Evolutionary conservation across 208 protist genomes (phyloP).

Genomic region (Spongospora subterranea): DNA sequence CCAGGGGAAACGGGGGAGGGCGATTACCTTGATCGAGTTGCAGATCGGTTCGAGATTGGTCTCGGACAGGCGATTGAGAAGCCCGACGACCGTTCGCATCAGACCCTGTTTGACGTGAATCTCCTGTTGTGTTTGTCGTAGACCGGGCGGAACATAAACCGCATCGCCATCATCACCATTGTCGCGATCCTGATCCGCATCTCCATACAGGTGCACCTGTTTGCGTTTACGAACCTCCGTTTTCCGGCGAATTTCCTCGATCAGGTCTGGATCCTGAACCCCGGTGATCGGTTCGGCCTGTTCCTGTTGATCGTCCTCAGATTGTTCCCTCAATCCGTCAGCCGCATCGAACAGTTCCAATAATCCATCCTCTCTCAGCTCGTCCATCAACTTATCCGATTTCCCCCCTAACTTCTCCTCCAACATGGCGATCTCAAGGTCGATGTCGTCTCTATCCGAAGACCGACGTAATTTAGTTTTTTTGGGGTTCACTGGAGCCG

Average conservation of each 20-base stretch:
- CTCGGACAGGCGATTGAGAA: conserved; percentile 20
- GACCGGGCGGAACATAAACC: background rate
- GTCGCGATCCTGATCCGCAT: background rate
- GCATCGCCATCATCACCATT: background rate
- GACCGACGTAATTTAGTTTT: too few relatives aligned
- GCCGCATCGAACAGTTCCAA: background rate
- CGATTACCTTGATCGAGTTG: background rate
- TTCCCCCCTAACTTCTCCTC: conserved; percentile 31
- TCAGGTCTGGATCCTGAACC: background rate
- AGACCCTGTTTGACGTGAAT: background rate
- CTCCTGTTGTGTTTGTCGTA: background rate
- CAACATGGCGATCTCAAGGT: background rate
- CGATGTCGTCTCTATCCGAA: background rate
- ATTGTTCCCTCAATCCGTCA: background rate
- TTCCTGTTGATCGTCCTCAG: background rate
- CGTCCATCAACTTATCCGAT: background rate
- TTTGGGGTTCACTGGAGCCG: too few relatives aligned
- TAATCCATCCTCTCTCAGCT: conserved; percentile 24
- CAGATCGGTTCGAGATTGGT: conserved; percentile 16
- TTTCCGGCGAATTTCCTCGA: background rate
- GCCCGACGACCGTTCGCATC: background rate
- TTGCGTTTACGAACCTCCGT: background rate
- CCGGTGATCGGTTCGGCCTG: too few relatives aligned
- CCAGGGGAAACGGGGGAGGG: too few relatives aligned
- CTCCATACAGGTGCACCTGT: background rate